A percentile compares a stretch with the other conserved stretches of the same genome.
Conservation (phyloP, 768 basidiomycete species). For the Boletus pseudopeckii region DNA sequence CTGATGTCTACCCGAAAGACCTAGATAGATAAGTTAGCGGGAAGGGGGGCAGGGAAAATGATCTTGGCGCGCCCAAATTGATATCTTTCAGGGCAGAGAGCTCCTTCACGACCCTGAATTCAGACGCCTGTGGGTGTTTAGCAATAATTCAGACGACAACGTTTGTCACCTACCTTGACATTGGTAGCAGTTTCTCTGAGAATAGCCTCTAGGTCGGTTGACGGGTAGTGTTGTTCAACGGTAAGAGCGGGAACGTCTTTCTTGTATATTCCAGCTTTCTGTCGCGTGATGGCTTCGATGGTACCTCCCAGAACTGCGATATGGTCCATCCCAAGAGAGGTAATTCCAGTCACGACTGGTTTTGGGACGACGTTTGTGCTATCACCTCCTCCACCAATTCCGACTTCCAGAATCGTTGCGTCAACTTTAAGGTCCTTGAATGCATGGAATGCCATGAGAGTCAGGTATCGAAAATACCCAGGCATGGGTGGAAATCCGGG, state of each 20-base stretch:
- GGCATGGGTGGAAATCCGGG: slow-evolving; percentile 69
- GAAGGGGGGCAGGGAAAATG: background rate
- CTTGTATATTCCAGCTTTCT: slow-evolving; percentile 98
- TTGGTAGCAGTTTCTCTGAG: slow-evolving; percentile 66
- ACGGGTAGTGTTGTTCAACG: slow-evolving; percentile 75
- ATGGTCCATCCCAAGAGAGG: slow-evolving; percentile 91
- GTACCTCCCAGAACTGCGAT: slow-evolving; percentile 84
- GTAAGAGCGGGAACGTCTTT: slow-evolving; percentile 84
- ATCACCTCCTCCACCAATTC: slow-evolving; percentile 91
- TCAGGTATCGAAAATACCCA: slow-evolving; percentile 90
- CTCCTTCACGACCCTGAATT: slow-evolving; percentile 60
- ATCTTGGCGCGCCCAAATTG: slow-evolving; percentile 53
- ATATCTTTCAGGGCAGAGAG: slow-evolving; percentile 48
- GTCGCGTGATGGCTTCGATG: slow-evolving; percentile 83
- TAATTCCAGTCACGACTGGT: slow-evolving; percentile 87
- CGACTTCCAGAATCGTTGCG: slow-evolving; percentile 93
- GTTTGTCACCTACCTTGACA: slow-evolving; percentile 46
- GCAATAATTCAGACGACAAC: background rate
- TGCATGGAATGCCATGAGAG: slow-evolving; percentile 86
- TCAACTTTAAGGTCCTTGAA: slow-evolving; percentile 81
- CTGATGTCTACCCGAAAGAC: slow-evolving; percentile 86
- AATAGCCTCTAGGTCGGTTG: slow-evolving; percentile 60
- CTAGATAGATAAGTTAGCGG: slow-evolving; percentile 37
- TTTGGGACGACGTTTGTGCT: slow-evolving; percentile 93
- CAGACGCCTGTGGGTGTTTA: slow-evolving; percentile 48